These are phyloP conservation scores for Sequoiadendron giganteum DNA, from an alignment of 75 land plant species.

Conservation along the genomic window DNA sequence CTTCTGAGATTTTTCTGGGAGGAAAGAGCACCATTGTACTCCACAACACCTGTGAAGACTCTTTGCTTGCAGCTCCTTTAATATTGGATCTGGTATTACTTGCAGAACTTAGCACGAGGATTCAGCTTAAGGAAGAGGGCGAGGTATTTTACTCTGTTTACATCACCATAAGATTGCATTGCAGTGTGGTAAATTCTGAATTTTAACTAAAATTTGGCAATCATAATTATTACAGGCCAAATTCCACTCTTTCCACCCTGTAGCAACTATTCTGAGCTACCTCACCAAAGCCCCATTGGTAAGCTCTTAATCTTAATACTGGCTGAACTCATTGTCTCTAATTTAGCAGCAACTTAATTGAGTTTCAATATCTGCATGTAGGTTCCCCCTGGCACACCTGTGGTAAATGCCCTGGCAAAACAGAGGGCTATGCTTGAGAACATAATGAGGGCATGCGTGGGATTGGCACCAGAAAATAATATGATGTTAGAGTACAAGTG, in stretches of 20 bases:
- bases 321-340: neutral
- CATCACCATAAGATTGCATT: neutral
- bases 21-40: constrained; percentile 49
- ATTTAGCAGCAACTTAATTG: neutral
- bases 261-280: constrained; percentile 49
- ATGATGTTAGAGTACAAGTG: constrained; percentile 59
- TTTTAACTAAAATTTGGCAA: neutral
- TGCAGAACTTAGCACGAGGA: constrained; percentile 44
- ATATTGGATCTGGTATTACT: constrained; percentile 46
- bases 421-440: constrained; percentile 61
- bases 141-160: constrained; percentile 24
- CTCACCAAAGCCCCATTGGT: constrained; percentile 59
- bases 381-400: constrained; percentile 59
- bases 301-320: neutral
- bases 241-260: constrained; percentile 55
- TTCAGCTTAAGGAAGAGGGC: constrained; percentile 40
- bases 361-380: constrained; percentile 2
- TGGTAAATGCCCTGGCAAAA: constrained; percentile 50
- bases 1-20: constrained; percentile 59
- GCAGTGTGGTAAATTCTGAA: too few species aligned
- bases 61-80: constrained; percentile 49
- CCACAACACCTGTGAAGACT: constrained; percentile 61
- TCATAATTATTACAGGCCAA: constrained; percentile 32
- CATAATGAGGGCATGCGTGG: constrained; percentile 50
- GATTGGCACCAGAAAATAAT: constrained; percentile 55